Conservation (phyloP, 441 rosid species). For the Aleurites moluccanus region DNA sequence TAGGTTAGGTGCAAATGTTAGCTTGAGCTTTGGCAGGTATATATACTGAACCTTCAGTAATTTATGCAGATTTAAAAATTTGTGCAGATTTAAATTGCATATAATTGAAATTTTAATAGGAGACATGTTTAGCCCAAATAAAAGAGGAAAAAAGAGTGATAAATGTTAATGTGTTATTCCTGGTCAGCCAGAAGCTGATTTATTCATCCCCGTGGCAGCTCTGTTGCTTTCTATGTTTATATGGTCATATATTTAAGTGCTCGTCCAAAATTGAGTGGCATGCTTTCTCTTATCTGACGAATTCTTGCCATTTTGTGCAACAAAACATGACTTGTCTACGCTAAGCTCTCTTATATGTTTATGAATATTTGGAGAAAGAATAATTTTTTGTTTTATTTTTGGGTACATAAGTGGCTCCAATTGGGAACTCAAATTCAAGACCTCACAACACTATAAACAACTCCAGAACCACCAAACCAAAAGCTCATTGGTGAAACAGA, state of each 20-base stretch:
- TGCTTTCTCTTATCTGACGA: background rate
- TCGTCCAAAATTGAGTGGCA: background rate
- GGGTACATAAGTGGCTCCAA: no score
- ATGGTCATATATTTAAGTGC: background rate
- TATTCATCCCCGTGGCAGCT: background rate
- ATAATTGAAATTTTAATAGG: conserved; percentile 1
- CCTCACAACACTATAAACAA: no score
- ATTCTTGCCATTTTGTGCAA: background rate
- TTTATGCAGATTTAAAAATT: background rate
- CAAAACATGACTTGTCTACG: background rate
- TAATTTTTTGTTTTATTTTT: no score
- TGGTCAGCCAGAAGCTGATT: conserved; percentile 4
- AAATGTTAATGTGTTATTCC: background rate
- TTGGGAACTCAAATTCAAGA: no score
- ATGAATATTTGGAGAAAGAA: no score
- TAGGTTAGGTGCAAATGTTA: conserved; percentile 28
- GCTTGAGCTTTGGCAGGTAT: conserved; percentile 35
- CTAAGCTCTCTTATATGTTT: no score
- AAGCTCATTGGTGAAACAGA: no score
- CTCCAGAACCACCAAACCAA: no score
- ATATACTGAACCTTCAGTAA: conserved; percentile 11
- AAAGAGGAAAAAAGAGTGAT: background rate
- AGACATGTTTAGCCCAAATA: background rate
- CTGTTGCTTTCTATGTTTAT: background rate
- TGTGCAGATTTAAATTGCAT: background rate